Evolutionary conservation across 108 stramenopile species (phyloP).

Genomic region (Cylindrotheca closterium): DNA sequence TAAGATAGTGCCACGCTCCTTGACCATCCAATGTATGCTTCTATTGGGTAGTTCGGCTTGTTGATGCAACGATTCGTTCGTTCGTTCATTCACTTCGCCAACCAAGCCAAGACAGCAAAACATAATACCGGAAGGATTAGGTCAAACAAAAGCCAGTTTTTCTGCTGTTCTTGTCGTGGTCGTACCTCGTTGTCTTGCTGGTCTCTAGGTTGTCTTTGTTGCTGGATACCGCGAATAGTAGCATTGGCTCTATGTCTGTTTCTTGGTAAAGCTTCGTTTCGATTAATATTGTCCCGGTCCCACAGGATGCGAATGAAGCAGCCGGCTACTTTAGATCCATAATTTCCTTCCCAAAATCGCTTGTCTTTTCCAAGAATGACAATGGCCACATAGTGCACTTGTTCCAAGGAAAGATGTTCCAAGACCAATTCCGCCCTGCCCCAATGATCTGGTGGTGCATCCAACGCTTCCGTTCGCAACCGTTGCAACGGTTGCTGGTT

Average conservation of each 20-base stretch:
- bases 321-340: conserved; percentile 62
- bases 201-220: background rate
- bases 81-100: background rate
- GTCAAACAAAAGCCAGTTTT: background rate
- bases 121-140: background rate
- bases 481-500: conserved; percentile 15
- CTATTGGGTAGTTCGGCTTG: too few species aligned
- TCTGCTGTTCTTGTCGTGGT: background rate
- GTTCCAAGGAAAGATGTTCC: conserved; percentile 20
- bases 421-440: conserved; percentile 41
- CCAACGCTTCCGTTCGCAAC: conserved; percentile 22
- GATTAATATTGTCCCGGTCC: background rate
- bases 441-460: conserved; percentile 63
- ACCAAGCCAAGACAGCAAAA: background rate
- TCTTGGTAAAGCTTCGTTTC: background rate
- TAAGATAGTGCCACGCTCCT: too few species aligned
- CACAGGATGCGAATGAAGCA: conserved; percentile 50
- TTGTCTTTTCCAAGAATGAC: conserved; percentile 56
- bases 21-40: too few species aligned
- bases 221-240: too few species aligned
- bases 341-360: conserved; percentile 59
- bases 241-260: too few species aligned
- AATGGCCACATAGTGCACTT: conserved; percentile 17
- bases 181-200: background rate
- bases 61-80: too few species aligned